These are phyloP conservation scores for Zygoascus flipseniorum DNA, from an alignment of 805 yeast species.

Conservation along the genomic window DNA sequence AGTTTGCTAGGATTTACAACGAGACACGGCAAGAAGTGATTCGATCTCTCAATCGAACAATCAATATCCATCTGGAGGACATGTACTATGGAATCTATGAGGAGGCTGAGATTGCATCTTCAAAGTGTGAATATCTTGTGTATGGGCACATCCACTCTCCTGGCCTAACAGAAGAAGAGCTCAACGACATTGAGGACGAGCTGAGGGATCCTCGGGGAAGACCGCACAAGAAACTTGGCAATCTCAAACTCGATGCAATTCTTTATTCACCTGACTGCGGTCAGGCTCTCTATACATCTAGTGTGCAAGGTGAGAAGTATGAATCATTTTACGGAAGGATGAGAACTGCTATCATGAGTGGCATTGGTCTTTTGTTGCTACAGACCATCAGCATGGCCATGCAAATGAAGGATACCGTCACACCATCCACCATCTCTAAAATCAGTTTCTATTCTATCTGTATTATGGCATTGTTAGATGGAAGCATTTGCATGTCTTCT, in stretches of 20 bases:
- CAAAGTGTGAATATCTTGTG: constrained; percentile 62
- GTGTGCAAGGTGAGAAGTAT: constrained; percentile 45
- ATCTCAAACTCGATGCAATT: constrained; percentile 46
- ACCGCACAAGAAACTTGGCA: constrained; percentile 57
- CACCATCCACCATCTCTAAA: constrained; percentile 73
- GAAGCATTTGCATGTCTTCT: constrained; percentile 54
- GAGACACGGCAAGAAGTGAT: constrained; percentile 48
- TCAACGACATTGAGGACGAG: constrained; percentile 63
- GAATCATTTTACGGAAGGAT: constrained; percentile 36
- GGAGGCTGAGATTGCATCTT: constrained; percentile 36
- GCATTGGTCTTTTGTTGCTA: constrained; percentile 37
- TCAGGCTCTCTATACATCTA: constrained; percentile 34
- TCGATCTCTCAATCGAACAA: constrained; percentile 8
- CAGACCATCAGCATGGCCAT: constrained; percentile 53
- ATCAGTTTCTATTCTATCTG: constrained; percentile 59
- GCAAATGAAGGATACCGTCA: constrained; percentile 63
- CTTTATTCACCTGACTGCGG: constrained; percentile 91
- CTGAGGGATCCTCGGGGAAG: constrained; percentile 65
- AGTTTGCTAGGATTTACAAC: constrained; percentile 43
- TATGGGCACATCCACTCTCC: constrained; percentile 66
- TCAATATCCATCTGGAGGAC: constrained; percentile 44
- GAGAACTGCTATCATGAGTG: constrained; percentile 36
- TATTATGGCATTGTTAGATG: constrained; percentile 59
- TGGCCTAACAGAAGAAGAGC: constrained; percentile 41
- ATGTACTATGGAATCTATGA: constrained; percentile 51